These are phyloP conservation scores for Ascosphaera acerosa DNA, from an alignment of 2,329 filamentous ascomycete genomes.

Conservation along the genomic window DNA sequence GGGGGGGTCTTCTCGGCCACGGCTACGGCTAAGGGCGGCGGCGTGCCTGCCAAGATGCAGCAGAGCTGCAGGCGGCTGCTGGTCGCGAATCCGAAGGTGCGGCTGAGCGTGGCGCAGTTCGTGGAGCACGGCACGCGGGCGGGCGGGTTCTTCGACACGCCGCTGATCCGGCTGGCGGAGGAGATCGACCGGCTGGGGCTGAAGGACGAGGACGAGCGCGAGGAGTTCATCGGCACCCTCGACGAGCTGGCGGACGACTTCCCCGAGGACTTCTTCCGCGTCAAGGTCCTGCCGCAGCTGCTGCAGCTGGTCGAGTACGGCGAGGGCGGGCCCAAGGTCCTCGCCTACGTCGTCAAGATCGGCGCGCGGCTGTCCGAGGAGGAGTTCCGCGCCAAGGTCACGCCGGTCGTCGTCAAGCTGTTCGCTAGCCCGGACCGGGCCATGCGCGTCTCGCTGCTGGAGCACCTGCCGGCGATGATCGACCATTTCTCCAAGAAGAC, in stretches of 20 bases:
- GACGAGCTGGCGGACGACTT: constrained; percentile 79
- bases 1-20: constrained; percentile 59
- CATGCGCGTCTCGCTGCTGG: constrained; percentile 69
- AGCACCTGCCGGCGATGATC: constrained; percentile 75
- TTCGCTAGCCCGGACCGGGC: constrained; percentile 84
- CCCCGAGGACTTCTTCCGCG: constrained; percentile 92
- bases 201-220: constrained; percentile 61
- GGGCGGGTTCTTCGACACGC: constrained; percentile 77
- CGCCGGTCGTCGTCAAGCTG: constrained; percentile 61
- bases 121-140: constrained; percentile 64
- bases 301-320: constrained; percentile 99
- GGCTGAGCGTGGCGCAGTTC: constrained; percentile 63
- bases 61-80: constrained; percentile 73
- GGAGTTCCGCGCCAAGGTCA: constrained; percentile 65
- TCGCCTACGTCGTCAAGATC: constrained; percentile 74
- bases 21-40: constrained; percentile 60
- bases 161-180: constrained; percentile 75
- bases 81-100: constrained; percentile 68
- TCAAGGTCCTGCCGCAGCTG: constrained; percentile 83
- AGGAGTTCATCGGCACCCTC: constrained; percentile 60
- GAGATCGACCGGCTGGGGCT: constrained; percentile 81
- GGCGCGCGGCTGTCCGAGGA: constrained; percentile 64
- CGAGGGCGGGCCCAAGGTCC: constrained; percentile 77
- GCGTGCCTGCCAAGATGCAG: constrained; percentile 74
- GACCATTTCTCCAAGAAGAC: constrained; percentile 67